These are phyloP conservation scores for Fomitopsis pinicola DNA, from an alignment of 1,284 basidiomycete species.

Conservation along the genomic window DNA sequence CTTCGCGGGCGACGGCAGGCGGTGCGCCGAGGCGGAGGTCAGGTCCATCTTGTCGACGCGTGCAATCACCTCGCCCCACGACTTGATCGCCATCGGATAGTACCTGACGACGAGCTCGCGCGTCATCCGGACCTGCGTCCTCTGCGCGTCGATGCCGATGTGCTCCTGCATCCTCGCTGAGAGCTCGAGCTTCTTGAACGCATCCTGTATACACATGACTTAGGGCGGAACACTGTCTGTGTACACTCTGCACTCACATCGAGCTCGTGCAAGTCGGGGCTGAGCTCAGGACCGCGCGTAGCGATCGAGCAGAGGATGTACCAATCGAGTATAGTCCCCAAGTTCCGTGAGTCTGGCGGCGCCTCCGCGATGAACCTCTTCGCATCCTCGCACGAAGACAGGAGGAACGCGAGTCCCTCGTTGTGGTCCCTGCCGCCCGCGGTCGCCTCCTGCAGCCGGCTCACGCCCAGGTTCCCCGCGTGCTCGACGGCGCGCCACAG, in stretches of 20 bases:
- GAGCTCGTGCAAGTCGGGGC: constrained; percentile 43
- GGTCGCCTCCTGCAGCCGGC: constrained; percentile 39
- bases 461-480: constrained; percentile 50
- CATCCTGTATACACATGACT: constrained; percentile 25
- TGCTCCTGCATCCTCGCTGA: constrained; percentile 22
- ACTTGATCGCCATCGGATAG: constrained; percentile 37
- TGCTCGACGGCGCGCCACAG: constrained; percentile 56
- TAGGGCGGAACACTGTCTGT: not conserved
- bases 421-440: constrained; percentile 43
- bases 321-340: constrained; percentile 55
- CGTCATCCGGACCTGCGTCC: constrained; percentile 45
- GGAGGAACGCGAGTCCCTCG: constrained; percentile 55
- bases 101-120: constrained; percentile 41
- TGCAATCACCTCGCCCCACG: constrained; percentile 42
- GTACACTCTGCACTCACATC: constrained; percentile 31
- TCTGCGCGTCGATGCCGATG: constrained; percentile 7
- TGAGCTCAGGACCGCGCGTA: constrained; percentile 44
- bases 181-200: constrained; percentile 38
- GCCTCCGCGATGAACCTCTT: constrained; percentile 49
- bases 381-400: constrained; percentile 52
- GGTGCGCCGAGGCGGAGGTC: constrained; percentile 18
- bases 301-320: constrained; percentile 49
- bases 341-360: constrained; percentile 56
- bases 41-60: constrained; percentile 29
- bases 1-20: constrained; percentile 27